Evolutionary conservation across 768 basidiomycete species (phyloP), one percentile per base, ranked within the genome.

Genomic region (Grammothele lineata): DNA sequence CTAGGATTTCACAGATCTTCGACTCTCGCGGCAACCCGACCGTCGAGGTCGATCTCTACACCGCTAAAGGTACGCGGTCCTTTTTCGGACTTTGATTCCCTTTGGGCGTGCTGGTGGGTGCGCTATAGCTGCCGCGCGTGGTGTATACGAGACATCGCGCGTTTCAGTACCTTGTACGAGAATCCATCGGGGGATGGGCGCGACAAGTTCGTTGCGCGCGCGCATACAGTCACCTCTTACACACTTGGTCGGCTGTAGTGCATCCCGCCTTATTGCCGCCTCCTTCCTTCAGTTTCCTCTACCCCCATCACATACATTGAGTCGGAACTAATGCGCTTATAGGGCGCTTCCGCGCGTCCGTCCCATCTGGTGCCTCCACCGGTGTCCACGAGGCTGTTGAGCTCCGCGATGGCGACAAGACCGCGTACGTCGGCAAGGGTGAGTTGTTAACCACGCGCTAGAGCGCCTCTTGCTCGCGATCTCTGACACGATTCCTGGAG

Each of bases 11-110:
- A 22, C 62, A 97, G 95, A 95, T 98, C 83, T 98, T 96, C 69
- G 95, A 98, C 79, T 97, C 93, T 64, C 92, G 95, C 65, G 94
- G 93, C 60, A 93, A 97, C 80, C 92, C 90, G 61, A 95, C 93
- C 62, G 91, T 96, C 64, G 93, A 92, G 72, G 91, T 92, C 66
- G 91, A 94, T 66, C 72, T 94, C 62, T 65, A 78, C 79, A 97
- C 94, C 52, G 78, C 64, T 34, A 92, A 92, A 78, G 93, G 92
- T 89, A 61, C 59, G 69, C 51, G 37, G 18, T 50, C 43, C 25
- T 15, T 25, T 49, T 44, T 43, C 42, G 41, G 50, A 51, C 30
- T 37, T 33, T 41, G 45, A 35, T 22, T 38, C 37, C 35, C 21
- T 21, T 37, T 19, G 18, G 14, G 40, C 32, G 25, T 7, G 8